These are phyloP conservation scores for Triticum timopheevii DNA, from an alignment of 176 grass and related monocot species.

Conservation along the genomic window DNA sequence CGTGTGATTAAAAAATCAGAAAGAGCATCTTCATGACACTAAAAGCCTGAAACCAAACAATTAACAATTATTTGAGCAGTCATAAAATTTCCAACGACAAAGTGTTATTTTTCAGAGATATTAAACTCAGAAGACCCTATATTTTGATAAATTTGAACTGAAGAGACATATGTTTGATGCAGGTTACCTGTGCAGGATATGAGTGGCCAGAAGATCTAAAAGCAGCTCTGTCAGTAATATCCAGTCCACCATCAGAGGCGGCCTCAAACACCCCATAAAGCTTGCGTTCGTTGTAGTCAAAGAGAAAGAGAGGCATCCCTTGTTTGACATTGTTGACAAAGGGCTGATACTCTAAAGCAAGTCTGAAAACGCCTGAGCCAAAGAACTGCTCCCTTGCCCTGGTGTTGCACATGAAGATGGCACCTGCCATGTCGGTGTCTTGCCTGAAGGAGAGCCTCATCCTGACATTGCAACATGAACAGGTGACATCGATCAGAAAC, in stretches of 20 bases:
- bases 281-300: conserved; percentile 48
- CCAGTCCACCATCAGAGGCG: conserved; percentile 46
- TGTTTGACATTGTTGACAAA: conserved; percentile 48
- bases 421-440: conserved; percentile 40
- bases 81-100: no score
- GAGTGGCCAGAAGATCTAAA: neutral
- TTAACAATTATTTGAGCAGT: no score
- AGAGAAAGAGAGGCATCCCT: conserved; percentile 66
- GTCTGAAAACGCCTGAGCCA: conserved; percentile 21
- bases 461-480: conserved; percentile 23
- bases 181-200: conserved; percentile 67
- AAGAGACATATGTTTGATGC: neutral
- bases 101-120: no score
- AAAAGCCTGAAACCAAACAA: no score
- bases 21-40: no score
- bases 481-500: neutral
- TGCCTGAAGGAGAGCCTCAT: conserved; percentile 31
- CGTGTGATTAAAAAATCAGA: no score
- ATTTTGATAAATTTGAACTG: no score
- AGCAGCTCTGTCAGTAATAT: conserved; percentile 38
- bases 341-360: conserved; percentile 25
- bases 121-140: no score
- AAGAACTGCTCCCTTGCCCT: conserved; percentile 48
- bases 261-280: conserved; percentile 69
- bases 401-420: conserved; percentile 71